phyloP scores from a whole-genome alignment of 129 eudicot genomes.

The Solidago caesia region DNA sequence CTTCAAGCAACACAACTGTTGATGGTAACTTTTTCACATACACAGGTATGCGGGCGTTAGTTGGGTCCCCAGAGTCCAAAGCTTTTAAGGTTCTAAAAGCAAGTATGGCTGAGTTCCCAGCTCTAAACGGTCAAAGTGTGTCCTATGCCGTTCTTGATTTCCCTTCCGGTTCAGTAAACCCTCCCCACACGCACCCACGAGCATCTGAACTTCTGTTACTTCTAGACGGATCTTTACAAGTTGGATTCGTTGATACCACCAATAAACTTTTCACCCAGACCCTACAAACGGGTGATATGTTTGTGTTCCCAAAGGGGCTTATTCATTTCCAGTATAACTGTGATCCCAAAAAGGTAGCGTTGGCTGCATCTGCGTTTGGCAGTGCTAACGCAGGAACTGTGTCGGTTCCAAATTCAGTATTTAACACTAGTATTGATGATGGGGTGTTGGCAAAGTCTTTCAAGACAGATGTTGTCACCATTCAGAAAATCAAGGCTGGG shows the following conservation, averaged over 20 bases:
- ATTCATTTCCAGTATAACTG: slow-evolving; percentile 25
- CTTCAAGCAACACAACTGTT: neutral
- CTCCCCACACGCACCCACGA: slow-evolving; percentile 14
- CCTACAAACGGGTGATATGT: slow-evolving; percentile 23
- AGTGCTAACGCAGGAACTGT: slow-evolving; percentile 32
- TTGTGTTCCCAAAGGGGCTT: slow-evolving; percentile 29
- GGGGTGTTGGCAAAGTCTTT: slow-evolving; percentile 28
- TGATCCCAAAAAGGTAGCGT: slow-evolving; percentile 1
- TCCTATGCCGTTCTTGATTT: slow-evolving; percentile 27
- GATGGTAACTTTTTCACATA: slow-evolving; percentile 22
- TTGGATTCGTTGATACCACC: slow-evolving; percentile 27
- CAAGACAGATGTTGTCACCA: slow-evolving; percentile 27
- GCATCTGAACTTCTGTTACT: slow-evolving; percentile 29
- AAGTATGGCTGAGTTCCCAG: slow-evolving; percentile 27
- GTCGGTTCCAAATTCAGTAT: slow-evolving; percentile 25
- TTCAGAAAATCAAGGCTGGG: slow-evolving; percentile 29
- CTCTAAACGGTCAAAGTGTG: slow-evolving; percentile 30
- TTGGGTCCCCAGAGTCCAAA: neutral
- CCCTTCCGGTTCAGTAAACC: slow-evolving; percentile 28
- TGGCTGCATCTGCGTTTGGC: slow-evolving; percentile 26
- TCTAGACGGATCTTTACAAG: slow-evolving; percentile 22
- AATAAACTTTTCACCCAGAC: slow-evolving; percentile 28
- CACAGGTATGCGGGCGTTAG: slow-evolving; percentile 20
- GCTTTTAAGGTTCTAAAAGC: slow-evolving; percentile 12
- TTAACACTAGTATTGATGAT: slow-evolving; percentile 23